Percentiles rank a stretch among this genome's conserved stretches.
These are phyloP conservation scores for Populus hybrid DNA, from an alignment of 441 rosid species.

Conservation along the genomic window DNA sequence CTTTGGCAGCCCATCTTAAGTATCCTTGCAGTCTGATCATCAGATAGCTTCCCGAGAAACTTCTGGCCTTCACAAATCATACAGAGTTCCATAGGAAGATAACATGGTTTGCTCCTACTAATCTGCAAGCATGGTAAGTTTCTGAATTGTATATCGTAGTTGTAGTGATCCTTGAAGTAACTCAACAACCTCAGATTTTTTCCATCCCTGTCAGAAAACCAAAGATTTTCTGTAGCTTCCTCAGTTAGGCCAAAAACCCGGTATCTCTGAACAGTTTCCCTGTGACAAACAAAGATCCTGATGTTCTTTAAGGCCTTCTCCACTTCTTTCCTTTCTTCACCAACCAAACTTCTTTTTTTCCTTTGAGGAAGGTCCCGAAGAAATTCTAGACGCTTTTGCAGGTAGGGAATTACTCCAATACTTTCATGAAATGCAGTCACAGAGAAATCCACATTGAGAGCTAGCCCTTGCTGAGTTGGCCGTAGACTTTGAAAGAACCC, in stretches of 20 bases:
- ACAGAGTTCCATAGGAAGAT: slow-evolving; percentile 96
- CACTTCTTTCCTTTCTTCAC: slow-evolving; percentile 80
- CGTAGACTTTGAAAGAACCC: slow-evolving; percentile 96
- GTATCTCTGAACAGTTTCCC: slow-evolving; percentile 91
- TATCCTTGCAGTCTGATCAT: slow-evolving; percentile 89
- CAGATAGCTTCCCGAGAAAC: slow-evolving; percentile 93
- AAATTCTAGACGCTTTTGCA: slow-evolving; percentile 82
- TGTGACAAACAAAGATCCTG: slow-evolving; percentile 84
- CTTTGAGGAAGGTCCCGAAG: slow-evolving; percentile 72
- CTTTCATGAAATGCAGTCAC: slow-evolving; percentile 91
- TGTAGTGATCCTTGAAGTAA: slow-evolving; percentile 87
- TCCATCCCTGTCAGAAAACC: slow-evolving; percentile 86
- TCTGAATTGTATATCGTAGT: slow-evolving; percentile 68
- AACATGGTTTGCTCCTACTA: slow-evolving; percentile 87
- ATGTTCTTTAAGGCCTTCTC: slow-evolving; percentile 79
- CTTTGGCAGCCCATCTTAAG: slow-evolving; percentile 92
- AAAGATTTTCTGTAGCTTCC: slow-evolving; percentile 62
- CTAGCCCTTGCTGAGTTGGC: slow-evolving; percentile 90
- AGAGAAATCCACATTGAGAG: slow-evolving; percentile 87
- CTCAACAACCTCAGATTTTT: slow-evolving; percentile 60
- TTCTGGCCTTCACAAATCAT: slow-evolving; percentile 97
- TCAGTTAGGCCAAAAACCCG: slow-evolving; percentile 80
- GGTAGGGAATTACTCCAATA: slow-evolving; percentile 80
- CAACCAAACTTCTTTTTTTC: slow-evolving; percentile 54
- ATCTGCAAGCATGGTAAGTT: slow-evolving; percentile 90